Evolutionary conservation across 768 basidiomycete genomes (phyloP).

Genomic region (Solioccasus polychromus): DNA sequence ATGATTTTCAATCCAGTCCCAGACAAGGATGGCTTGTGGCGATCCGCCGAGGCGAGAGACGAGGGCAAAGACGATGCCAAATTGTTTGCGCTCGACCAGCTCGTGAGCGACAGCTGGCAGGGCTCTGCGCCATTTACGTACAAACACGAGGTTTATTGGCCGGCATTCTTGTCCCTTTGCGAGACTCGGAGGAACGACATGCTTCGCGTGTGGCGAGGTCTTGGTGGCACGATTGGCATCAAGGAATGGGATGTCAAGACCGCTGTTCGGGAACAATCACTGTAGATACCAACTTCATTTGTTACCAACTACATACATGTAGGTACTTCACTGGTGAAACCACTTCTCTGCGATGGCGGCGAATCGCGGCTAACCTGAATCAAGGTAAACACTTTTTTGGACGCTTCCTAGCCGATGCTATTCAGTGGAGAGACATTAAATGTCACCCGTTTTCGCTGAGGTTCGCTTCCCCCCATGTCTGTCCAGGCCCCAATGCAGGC

Average conservation of each 20-base stretch:
- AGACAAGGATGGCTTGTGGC: slow-evolving; percentile 26
- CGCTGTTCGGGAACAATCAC: slow-evolving; percentile 21
- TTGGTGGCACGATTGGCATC: slow-evolving; percentile 68
- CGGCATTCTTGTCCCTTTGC: slow-evolving; percentile 53
- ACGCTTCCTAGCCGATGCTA: too few relatives aligned
- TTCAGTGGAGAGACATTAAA: too few relatives aligned
- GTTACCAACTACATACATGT: too few relatives aligned
- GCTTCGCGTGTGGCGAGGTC: slow-evolving; percentile 60
- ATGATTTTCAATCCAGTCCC: slow-evolving; percentile 67
- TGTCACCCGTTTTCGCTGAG: too few relatives aligned
- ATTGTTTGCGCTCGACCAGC: slow-evolving; percentile 65
- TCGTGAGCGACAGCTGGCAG: slow-evolving; percentile 70
- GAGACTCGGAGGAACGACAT: slow-evolving; percentile 47
- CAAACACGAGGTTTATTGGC: slow-evolving; percentile 75
- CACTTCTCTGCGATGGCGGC: too few relatives aligned
- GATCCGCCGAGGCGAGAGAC: slow-evolving; percentile 21
- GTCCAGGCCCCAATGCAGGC: slow-evolving; percentile 21
- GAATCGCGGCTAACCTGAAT: too few relatives aligned
- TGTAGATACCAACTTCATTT: too few relatives aligned
- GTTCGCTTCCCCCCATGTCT: slow-evolving; percentile 8
- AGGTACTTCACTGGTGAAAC: too few relatives aligned
- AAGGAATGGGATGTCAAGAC: slow-evolving; percentile 79
- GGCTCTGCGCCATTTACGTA: slow-evolving; percentile 70
- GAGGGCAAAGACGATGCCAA: slow-evolving; percentile 14
- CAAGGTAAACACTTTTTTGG: too few relatives aligned